phyloP scores from a whole-genome alignment of 1,284 basidiomycete species.

The Cryptococcus maquisensis region DNA sequence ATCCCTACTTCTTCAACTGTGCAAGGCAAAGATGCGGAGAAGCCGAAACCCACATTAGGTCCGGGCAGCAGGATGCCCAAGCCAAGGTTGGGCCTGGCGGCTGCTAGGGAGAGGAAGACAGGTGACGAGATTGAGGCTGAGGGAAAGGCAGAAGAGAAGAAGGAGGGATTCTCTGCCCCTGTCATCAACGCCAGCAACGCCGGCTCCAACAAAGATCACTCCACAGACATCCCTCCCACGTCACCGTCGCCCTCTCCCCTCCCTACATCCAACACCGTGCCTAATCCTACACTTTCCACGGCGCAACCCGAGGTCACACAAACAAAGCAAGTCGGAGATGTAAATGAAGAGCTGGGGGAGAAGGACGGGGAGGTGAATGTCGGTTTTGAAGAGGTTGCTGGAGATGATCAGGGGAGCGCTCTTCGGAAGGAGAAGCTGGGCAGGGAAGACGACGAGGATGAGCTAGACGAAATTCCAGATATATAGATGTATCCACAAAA shows the following conservation, averaged over 20 bases:
- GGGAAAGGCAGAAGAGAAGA: too few relatives aligned
- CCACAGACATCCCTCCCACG: not conserved
- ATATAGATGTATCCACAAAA: not conserved
- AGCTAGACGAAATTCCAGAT: constrained; percentile 16
- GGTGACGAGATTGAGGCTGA: not conserved
- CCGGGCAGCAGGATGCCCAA: constrained; percentile 7
- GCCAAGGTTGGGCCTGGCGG: constrained; percentile 18
- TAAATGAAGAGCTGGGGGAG: not conserved
- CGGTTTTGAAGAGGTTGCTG: not conserved
- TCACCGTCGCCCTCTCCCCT: too few relatives aligned
- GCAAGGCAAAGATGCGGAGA: not conserved
- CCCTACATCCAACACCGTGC: too few relatives aligned
- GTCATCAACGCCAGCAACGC: too few relatives aligned
- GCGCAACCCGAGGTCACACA: not conserved
- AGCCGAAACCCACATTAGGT: constrained; percentile 1
- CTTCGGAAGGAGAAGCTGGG: not conserved
- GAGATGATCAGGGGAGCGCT: not conserved
- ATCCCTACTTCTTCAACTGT: not conserved
- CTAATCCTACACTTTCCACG: too few relatives aligned
- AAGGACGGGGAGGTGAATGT: not conserved
- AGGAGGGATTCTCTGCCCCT: too few relatives aligned
- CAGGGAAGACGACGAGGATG: constrained; percentile 1
- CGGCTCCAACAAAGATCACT: not conserved
- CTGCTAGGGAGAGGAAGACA: constrained; percentile 4
- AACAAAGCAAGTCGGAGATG: not conserved